phyloP scores from a whole-genome alignment of 176 grass and related monocot species.

The maize (Zea mays) region Zm-B73-REFERENCE-NAM-5.0 NC_050103.1:155840001-155840500 shows the following conservation, averaged over 20 bases:
- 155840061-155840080: conserved; percentile 95
- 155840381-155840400: conserved; percentile 7
- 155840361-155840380: conserved; percentile 54
- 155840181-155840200: conserved; percentile 34
- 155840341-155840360: conserved; percentile 71
- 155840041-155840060: conserved; percentile 85
- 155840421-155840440: conserved; percentile 36
- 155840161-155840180: conserved; percentile 16
- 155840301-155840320: conserved; percentile 84
- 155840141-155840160: conserved; percentile 55
- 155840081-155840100: conserved; percentile 91
- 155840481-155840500: conserved; percentile 18
- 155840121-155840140: conserved; percentile 51
- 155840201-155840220: conserved; percentile 34
- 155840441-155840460: conserved; percentile 29
- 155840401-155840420: conserved; percentile 15
- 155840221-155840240: conserved; percentile 50
- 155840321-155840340: conserved; percentile 90
- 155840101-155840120: conserved; percentile 72
- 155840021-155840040: conserved; percentile 93
- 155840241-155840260: conserved; percentile 76
- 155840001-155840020: conserved; percentile 94
- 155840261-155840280: conserved; percentile 81
- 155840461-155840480: conserved; percentile 12
- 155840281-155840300: conserved; percentile 69